Evolutionary conservation across 805 yeast genomes (phyloP).

Genomic region (Nakazawaea pomicola): DNA sequence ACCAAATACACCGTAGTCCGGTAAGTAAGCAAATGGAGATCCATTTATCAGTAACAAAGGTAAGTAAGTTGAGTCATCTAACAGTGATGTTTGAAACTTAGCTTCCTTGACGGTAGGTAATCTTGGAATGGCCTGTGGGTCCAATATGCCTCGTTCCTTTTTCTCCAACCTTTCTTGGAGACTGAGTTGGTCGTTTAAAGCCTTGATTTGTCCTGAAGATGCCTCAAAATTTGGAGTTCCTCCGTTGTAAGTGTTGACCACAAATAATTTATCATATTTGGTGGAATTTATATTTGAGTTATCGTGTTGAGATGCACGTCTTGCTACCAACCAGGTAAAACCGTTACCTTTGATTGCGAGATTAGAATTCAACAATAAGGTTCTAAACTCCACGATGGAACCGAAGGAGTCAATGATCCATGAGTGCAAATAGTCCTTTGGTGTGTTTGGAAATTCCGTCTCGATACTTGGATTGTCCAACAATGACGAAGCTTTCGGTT

Average conservation of each 20-base stretch:
- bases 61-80: slow-evolving; percentile 33
- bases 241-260: slow-evolving; percentile 82
- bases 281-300: slow-evolving; percentile 13
- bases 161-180: slow-evolving; percentile 24
- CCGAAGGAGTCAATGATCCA: slow-evolving; percentile 68
- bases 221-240: slow-evolving; percentile 73
- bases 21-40: slow-evolving; percentile 62
- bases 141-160: slow-evolving; percentile 3
- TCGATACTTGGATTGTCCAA: slow-evolving; percentile 38
- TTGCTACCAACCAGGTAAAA: slow-evolving; percentile 81
- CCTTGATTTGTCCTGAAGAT: slow-evolving; percentile 45
- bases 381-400: slow-evolving; percentile 67
- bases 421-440: slow-evolving; percentile 28
- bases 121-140: slow-evolving; percentile 5
- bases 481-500: slow-evolving; percentile 28
- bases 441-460: slow-evolving; percentile 23
- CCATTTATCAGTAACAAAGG: slow-evolving; percentile 72
- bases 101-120: slow-evolving; percentile 36
- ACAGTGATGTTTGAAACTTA: slow-evolving; percentile 31
- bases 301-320: slow-evolving; percentile 24
- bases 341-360: slow-evolving; percentile 82
- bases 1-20: slow-evolving; percentile 78
- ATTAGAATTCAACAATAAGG: slow-evolving; percentile 65
- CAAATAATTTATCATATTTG: slow-evolving; percentile 45
- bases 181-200: slow-evolving; percentile 26